Percentiles rank a stretch among this genome's conserved stretches.
Evolutionary conservation across 2,329 filamentous ascomycete genomes (phyloP).

Genomic region (Aureobasidium pullulans): DNA sequence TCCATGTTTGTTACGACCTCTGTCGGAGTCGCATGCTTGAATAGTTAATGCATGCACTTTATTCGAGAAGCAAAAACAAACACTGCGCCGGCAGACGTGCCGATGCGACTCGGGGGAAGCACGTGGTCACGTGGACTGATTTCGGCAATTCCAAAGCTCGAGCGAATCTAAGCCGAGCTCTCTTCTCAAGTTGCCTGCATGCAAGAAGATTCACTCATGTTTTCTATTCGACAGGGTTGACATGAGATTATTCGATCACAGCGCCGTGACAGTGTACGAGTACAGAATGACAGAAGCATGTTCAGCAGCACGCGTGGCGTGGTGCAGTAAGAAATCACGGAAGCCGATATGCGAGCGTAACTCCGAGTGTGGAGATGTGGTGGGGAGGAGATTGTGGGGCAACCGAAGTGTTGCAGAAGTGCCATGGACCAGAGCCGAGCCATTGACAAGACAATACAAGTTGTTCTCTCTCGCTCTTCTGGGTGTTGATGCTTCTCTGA

Average conservation of each 20-base stretch:
- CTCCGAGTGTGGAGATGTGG: background rate
- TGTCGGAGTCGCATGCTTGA: background rate
- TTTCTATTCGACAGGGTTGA: no score
- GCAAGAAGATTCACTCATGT: background rate
- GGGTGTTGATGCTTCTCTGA: background rate
- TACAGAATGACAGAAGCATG: background rate
- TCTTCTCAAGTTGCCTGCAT: no score
- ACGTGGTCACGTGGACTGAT: background rate
- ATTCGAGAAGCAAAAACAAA: conserved; percentile 5
- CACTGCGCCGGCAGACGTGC: background rate
- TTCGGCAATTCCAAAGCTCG: background rate
- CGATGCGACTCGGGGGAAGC: background rate
- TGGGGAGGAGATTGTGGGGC: background rate
- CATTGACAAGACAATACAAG: background rate
- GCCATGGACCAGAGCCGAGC: conserved; percentile 6
- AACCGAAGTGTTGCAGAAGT: background rate
- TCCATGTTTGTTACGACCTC: background rate
- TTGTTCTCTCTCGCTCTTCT: background rate
- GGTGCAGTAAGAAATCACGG: background rate
- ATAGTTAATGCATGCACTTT: conserved; percentile 6
- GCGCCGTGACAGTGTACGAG: no score
- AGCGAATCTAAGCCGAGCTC: no score
- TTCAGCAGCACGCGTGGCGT: background rate
- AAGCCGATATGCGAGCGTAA: background rate
- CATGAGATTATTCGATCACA: no score